Evolutionary conservation across 768 basidiomycete species (phyloP).

Genomic region (Phallus indusiatus): DNA sequence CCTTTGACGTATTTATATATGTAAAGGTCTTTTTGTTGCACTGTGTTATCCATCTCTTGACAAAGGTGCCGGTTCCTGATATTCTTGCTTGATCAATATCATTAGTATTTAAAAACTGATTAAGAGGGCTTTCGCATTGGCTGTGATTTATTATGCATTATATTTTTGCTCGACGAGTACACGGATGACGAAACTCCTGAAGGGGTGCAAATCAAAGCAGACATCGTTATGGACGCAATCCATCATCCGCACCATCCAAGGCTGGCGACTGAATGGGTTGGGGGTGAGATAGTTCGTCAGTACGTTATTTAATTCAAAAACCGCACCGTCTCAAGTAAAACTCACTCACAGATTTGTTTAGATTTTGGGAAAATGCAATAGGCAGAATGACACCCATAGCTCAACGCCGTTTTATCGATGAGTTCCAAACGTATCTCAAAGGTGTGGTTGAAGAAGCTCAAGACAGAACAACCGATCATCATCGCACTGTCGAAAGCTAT

Average conservation of each 20-base stretch:
- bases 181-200: conserved; percentile 30
- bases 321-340: background rate
- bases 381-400: background rate
- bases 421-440: conserved; percentile 16
- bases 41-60: conserved; percentile 24
- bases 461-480: conserved; percentile 13
- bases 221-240: conserved; percentile 32
- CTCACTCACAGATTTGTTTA: background rate
- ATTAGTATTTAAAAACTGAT: too few relatives aligned
- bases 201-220: conserved; percentile 22
- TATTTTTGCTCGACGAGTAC: conserved; percentile 43
- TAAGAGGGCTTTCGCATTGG: conserved; percentile 24
- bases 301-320: background rate
- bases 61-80: conserved; percentile 28
- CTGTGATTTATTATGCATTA: conserved; percentile 43
- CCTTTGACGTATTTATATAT: too few relatives aligned
- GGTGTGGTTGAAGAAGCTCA: conserved; percentile 18
- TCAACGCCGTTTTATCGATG: conserved; percentile 15
- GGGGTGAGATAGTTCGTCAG: background rate
- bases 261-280: background rate
- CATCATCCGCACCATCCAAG: conserved; percentile 4
- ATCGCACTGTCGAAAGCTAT: conserved; percentile 17
- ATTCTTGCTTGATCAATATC: background rate
- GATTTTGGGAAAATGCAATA: conserved; percentile 5
- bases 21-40: too few relatives aligned